Conservation (phyloP, 257 asterid genomes). For the Solanum ossicruentum region DNA sequence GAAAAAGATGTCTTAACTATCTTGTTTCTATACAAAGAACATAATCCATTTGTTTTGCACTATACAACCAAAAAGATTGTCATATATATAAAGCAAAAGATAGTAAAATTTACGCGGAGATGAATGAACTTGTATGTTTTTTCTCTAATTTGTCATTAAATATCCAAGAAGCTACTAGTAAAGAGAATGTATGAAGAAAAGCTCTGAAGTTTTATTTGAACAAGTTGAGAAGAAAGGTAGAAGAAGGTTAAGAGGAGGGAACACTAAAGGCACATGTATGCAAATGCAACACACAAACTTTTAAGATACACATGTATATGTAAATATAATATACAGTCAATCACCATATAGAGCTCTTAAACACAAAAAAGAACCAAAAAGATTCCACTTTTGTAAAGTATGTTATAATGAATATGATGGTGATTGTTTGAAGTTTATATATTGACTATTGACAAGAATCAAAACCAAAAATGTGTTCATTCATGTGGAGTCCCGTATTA, state of each 20-base stretch:
- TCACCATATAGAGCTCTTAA: not conserved
- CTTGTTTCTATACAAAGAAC: not conserved
- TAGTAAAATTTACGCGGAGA: not conserved
- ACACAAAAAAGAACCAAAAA: not conserved
- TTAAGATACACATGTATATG: not conserved
- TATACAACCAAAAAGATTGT: not conserved
- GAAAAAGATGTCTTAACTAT: not conserved
- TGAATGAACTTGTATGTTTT: not conserved
- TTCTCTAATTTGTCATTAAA: not conserved
- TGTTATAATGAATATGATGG: not conserved
- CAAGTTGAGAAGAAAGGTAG: not conserved
- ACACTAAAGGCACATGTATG: not conserved
- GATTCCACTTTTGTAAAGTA: not conserved
- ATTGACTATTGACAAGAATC: not conserved
- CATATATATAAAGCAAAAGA: not conserved
- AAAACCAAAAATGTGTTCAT: not conserved
- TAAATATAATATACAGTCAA: not conserved
- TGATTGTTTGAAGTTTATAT: not conserved
- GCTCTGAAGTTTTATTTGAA: not conserved
- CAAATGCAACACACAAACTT: constrained; percentile 1
- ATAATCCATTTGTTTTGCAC: not conserved
- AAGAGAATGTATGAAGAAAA: not conserved
- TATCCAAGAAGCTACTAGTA: not conserved
- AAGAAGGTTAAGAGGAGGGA: not conserved
- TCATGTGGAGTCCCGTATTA: not conserved